These are phyloP conservation scores for Oidiodendron maius DNA, from an alignment of 495 filamentous ascomycete genomes.

Conservation along the genomic window DNA sequence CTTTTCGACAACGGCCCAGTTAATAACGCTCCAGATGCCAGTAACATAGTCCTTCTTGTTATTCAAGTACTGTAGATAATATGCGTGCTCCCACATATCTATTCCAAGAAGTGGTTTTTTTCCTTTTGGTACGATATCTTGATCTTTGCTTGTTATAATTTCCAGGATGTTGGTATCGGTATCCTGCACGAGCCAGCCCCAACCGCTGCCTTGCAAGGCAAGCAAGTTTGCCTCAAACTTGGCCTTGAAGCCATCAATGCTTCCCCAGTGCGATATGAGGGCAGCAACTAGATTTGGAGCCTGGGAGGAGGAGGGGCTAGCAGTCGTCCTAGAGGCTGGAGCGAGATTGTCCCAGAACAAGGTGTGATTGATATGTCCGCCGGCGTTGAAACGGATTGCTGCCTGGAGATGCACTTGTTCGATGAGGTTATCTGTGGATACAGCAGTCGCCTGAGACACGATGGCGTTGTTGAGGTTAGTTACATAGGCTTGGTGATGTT, in stretches of 20 bases:
- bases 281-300: neutral
- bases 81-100: slow-evolving; percentile 83
- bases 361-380: slow-evolving; percentile 87
- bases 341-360: slow-evolving; percentile 98
- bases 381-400: slow-evolving; percentile 83
- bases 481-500: slow-evolving; percentile 69
- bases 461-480: slow-evolving; percentile 59
- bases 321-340: neutral
- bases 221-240: slow-evolving; percentile 80
- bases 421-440: neutral
- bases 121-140: slow-evolving; percentile 77
- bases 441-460: slow-evolving; percentile 25
- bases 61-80: slow-evolving; percentile 74
- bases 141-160: slow-evolving; percentile 74
- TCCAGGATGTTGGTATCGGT: slow-evolving; percentile 68
- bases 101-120: slow-evolving; percentile 73
- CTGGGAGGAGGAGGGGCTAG: slow-evolving; percentile 23
- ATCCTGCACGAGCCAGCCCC: slow-evolving; percentile 95
- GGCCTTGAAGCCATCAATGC: slow-evolving; percentile 72
- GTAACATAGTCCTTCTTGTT: slow-evolving; percentile 77
- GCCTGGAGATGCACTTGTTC: slow-evolving; percentile 48
- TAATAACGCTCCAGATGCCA: slow-evolving; percentile 76
- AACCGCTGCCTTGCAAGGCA: slow-evolving; percentile 88
- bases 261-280: slow-evolving; percentile 34
- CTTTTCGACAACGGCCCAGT: slow-evolving; percentile 69